Conservation (phyloP, 2,329 filamentous ascomycete species). For the Fusarium proliferatum region DNA sequence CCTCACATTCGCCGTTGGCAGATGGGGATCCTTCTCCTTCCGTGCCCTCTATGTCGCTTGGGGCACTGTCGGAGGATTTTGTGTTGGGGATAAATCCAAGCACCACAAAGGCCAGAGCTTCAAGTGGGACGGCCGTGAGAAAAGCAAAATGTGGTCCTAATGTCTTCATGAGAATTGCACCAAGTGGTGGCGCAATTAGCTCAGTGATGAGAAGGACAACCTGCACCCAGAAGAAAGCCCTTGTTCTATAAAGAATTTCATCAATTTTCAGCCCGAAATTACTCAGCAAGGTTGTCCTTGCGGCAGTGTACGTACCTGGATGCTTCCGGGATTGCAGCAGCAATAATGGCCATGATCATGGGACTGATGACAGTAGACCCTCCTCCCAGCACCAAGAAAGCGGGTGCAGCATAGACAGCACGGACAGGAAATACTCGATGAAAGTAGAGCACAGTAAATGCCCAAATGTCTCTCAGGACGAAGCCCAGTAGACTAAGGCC, state of each 20-base stretch:
- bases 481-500: neutral
- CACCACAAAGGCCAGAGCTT: neutral
- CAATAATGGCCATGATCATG: slow-evolving; percentile 6
- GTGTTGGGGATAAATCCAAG: neutral
- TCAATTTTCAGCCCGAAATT: no score
- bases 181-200: neutral
- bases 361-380: slow-evolving; percentile 1
- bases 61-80: neutral
- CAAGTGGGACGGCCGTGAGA: neutral
- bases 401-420: neutral
- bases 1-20: neutral
- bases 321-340: neutral
- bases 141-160: slow-evolving; percentile 4
- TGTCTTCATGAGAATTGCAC: neutral
- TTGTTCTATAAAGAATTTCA: neutral
- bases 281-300: neutral
- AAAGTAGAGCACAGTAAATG: neutral
- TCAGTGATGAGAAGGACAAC: neutral
- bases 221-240: slow-evolving; percentile 1
- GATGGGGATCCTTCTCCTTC: neutral
- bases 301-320: neutral
- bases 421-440: neutral
- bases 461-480: neutral
- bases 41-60: neutral
- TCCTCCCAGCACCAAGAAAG: neutral